Evolutionary conservation across 306 rosid genomes (phyloP).

Genomic region (Cajanus cajan): DNA sequence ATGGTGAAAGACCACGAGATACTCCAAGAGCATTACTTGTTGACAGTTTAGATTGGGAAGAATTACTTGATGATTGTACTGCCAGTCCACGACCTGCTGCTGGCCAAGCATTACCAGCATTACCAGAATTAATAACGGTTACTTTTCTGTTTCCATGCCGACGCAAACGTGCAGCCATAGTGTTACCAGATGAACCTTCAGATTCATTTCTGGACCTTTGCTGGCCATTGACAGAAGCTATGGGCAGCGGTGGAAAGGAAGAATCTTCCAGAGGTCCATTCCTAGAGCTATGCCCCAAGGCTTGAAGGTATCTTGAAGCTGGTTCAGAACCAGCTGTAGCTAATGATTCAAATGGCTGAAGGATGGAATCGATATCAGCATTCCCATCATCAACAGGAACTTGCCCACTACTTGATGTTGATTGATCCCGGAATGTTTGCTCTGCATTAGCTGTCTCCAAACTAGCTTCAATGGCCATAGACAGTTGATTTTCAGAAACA

Average conservation of each 20-base stretch:
- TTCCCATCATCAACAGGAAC: conserved; percentile 44
- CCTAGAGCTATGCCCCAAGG: conserved; percentile 65
- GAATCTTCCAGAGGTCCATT: conserved; percentile 57
- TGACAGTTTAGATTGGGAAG: conserved; percentile 47
- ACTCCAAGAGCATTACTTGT: conserved; percentile 39
- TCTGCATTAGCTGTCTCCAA: conserved; percentile 67
- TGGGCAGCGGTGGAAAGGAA: conserved; percentile 84
- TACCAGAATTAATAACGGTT: conserved; percentile 55
- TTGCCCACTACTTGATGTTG: conserved; percentile 50
- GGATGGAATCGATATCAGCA: conserved; percentile 52
- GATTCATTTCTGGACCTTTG: conserved; percentile 51
- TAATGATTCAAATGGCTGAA: conserved; percentile 65
- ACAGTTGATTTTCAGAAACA: conserved; percentile 67
- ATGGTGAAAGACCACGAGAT: conserved; percentile 33
- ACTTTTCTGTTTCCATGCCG: conserved; percentile 51
- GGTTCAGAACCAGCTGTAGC: conserved; percentile 51
- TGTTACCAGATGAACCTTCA: conserved; percentile 56
- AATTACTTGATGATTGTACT: conserved; percentile 37
- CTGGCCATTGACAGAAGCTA: conserved; percentile 53
- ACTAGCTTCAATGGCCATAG: conserved; percentile 86
- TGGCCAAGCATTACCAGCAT: conserved; percentile 81
- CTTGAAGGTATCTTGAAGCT: conserved; percentile 82
- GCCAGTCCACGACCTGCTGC: conserved; percentile 56
- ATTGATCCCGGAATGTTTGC: conserved; percentile 31
- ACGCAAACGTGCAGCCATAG: conserved; percentile 89